A percentile compares a stretch with the other conserved stretches of the same genome.
phyloP scores from a whole-genome alignment of 2,329 filamentous ascomycete genomes.

The Ophiosphaerella herpotricha region DNA sequence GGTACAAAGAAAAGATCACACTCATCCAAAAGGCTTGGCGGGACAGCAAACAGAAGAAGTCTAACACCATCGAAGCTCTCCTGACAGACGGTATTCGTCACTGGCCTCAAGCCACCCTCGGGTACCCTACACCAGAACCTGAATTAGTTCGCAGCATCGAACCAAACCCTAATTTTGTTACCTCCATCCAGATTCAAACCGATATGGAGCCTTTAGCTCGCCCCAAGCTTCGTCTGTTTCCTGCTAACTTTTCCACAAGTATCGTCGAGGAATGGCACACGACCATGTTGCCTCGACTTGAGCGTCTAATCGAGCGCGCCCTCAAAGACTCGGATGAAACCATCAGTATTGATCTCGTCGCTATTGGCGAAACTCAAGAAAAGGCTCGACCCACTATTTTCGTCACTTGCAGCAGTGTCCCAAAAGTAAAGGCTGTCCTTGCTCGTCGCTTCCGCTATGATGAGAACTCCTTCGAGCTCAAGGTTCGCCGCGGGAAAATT shows the following conservation, averaged over 20 bases:
- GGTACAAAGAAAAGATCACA: slow-evolving; percentile 47
- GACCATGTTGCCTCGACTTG: slow-evolving; percentile 72
- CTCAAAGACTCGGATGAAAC: slow-evolving; percentile 76
- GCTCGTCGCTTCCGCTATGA: slow-evolving; percentile 74
- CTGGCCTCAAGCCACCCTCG: slow-evolving; percentile 41
- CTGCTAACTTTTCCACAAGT: slow-evolving; percentile 62
- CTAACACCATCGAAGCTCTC: slow-evolving; percentile 37
- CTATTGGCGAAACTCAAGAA: slow-evolving; percentile 70
- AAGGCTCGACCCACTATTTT: slow-evolving; percentile 73
- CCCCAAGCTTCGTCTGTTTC: slow-evolving; percentile 46
- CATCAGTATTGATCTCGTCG: slow-evolving; percentile 76
- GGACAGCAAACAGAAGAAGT: slow-evolving; percentile 35
- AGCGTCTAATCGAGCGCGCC: slow-evolving; percentile 70
- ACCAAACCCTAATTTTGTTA: slow-evolving; percentile 25
- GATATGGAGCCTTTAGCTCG: slow-evolving; percentile 30
- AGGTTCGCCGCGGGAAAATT: slow-evolving; percentile 72
- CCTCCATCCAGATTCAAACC: slow-evolving; percentile 41
- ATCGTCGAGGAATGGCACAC: slow-evolving; percentile 74
- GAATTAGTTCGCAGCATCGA: slow-evolving; percentile 27
- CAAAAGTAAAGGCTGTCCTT: slow-evolving; percentile 72
- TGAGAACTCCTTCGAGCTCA: slow-evolving; percentile 65
- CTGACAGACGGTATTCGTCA: slow-evolving; percentile 37
- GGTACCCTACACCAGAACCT: slow-evolving; percentile 41
- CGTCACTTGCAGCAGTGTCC: slow-evolving; percentile 75
- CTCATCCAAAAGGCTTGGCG: slow-evolving; percentile 47